Base-by-base conservation (phyloP, 1,139 yeast genomes). In the Schizosaccharomyces versatilis region DNA sequence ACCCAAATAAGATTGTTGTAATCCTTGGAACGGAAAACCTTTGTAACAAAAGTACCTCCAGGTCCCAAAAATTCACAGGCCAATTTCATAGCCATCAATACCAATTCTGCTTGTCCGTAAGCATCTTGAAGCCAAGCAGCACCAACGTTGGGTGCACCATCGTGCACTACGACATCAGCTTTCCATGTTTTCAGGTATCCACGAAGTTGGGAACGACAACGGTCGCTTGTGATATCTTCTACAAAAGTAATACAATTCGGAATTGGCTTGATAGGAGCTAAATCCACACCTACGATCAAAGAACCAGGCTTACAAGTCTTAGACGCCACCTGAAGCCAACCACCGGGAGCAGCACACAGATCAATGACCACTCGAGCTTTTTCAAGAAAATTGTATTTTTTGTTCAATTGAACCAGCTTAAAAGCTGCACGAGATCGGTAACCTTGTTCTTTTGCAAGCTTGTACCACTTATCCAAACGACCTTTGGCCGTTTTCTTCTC, bases 81-180 rank as follows among this genome's bases (percentile, higher is more conserved):
- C 60, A 90, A 74, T 67, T 81, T 86, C 63, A 93, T 73, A 40
- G 97, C 94, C 71, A 86, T 95, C 62, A 90, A 73, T 40, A 95
- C 93, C 64, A 90, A 78, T 67, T 90, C 97, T 19, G 96, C 85
- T 71, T 90, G 99, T 1, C 97, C 85, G 70, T 84, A 93, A 1
- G 98, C 98, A 78, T 90, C 99, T 68, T 93, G 98, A 38, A 84
- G 90, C 98, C 98, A 93, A 32, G 95, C 95, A 64, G 88, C 75
- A 80, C 98, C 98, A 62, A 90, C 98, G 66, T 90, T 93, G 36
- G 99, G 99, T 36, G 99, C 99, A 80, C 99, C 99, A 75, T 90
- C 99, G 70, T 90, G 98, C 66, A 93, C 72, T 32, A 90, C 97
- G 38, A 54, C 84, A 65, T 93, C 97, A 1, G 98, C 99, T 65